Conservation (phyloP, 495 filamentous ascomycete species). For the Aspergillus baeticus region DNA sequence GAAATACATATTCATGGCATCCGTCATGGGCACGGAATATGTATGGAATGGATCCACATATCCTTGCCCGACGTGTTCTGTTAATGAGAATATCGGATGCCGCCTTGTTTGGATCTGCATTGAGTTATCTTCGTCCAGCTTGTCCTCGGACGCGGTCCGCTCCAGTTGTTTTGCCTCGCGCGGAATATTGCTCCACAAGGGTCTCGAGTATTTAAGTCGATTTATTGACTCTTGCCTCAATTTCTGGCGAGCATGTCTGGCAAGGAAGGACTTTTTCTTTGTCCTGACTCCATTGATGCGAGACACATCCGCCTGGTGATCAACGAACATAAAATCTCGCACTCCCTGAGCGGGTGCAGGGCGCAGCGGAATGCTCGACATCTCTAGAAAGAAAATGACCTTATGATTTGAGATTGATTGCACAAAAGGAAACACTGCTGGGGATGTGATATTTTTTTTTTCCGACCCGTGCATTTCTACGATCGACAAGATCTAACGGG, state of each 20-base stretch:
- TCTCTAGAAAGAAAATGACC: too few relatives aligned
- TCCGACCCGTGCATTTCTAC: too few relatives aligned
- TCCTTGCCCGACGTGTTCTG: not conserved
- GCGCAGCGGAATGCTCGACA: not conserved
- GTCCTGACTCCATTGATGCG: not conserved
- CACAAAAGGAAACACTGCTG: too few relatives aligned
- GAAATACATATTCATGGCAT: not conserved
- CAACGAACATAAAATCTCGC: not conserved
- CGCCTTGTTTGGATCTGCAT: not conserved
- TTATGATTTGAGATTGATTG: too few relatives aligned
- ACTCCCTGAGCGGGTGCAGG: not conserved
- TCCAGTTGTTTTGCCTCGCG: not conserved
- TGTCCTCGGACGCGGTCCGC: not conserved
- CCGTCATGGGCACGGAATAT: not conserved
- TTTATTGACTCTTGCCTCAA: not conserved
- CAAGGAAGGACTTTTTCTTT: not conserved
- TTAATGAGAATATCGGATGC: not conserved
- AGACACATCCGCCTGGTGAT: not conserved
- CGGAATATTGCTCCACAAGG: not conserved
- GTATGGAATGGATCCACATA: not conserved
- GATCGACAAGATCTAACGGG: too few relatives aligned
- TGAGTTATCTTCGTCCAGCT: too few relatives aligned
- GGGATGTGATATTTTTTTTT: too few relatives aligned
- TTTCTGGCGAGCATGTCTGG: not conserved
- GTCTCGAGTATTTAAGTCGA: not conserved